Conservation (phyloP, 208 protist species). For the Crithidia brevicula region DNA sequence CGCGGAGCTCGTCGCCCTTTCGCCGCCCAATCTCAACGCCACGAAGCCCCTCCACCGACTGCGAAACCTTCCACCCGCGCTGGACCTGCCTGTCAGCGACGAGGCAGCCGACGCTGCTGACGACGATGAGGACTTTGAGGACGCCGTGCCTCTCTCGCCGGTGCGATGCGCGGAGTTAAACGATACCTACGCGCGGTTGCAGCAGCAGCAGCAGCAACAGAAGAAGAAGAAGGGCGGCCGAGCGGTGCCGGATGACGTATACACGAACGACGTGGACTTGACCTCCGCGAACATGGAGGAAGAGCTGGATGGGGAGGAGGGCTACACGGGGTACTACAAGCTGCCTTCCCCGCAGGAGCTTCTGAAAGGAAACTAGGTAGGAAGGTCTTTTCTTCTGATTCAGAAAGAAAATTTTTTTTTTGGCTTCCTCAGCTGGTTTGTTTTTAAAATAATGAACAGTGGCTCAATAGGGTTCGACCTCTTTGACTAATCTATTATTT, state of each 20-base stretch:
- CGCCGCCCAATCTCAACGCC: slow-evolving; percentile 33
- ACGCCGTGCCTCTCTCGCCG: slow-evolving; percentile 75
- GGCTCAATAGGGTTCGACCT: no score
- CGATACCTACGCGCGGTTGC: slow-evolving; percentile 50
- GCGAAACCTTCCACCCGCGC: slow-evolving; percentile 4
- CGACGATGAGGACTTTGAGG: slow-evolving; percentile 84
- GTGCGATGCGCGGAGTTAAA: slow-evolving; percentile 63
- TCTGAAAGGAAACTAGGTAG: slow-evolving; percentile 13
- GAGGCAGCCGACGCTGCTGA: slow-evolving; percentile 37
- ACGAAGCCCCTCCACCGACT: slow-evolving; percentile 32
- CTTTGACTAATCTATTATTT: no score
- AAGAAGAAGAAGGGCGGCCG: not conserved
- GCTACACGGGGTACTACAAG: slow-evolving; percentile 56
- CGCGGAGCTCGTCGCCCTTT: slow-evolving; percentile 3
- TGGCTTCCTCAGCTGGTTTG: no score
- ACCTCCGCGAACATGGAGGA: slow-evolving; percentile 38
- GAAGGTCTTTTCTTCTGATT: no score
- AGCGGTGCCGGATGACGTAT: slow-evolving; percentile 33
- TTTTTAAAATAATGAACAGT: no score
- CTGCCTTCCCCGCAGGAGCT: slow-evolving; percentile 18
- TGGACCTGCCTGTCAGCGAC: slow-evolving; percentile 2
- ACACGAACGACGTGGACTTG: slow-evolving; percentile 46
- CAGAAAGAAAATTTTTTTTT: no score
- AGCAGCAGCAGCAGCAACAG: slow-evolving; percentile 17
- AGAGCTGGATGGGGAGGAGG: slow-evolving; percentile 51